A percentile compares a stretch with the other conserved stretches of the same genome.
phyloP scores from a whole-genome alignment of 1,139 yeast species.

The Yamadazyma blattariae region DNA sequence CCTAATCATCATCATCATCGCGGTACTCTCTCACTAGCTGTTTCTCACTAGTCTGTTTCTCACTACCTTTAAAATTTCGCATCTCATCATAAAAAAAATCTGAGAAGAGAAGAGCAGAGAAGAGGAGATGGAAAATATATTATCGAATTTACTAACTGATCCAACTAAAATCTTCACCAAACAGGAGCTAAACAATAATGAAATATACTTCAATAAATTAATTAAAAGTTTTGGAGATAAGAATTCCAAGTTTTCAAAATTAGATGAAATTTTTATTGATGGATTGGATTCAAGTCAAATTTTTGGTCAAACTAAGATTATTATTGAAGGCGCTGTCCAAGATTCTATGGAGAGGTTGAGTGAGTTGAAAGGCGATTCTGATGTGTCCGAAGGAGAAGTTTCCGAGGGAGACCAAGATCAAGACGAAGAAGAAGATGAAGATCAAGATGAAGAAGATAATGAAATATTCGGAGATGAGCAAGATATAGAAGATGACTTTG shows the following conservation, averaged over 20 bases:
- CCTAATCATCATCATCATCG: slow-evolving; percentile 6
- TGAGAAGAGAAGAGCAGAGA: no score
- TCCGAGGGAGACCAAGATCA: slow-evolving; percentile 15
- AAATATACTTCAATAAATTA: slow-evolving; percentile 26
- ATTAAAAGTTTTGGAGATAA: slow-evolving; percentile 66
- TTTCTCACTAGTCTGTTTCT: neutral
- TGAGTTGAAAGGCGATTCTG: slow-evolving; percentile 19
- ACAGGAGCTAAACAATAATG: slow-evolving; percentile 5
- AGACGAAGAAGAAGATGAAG: slow-evolving; percentile 17
- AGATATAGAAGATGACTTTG: slow-evolving; percentile 15
- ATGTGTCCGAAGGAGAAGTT: slow-evolving; percentile 14
- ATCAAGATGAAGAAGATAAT: slow-evolving; percentile 15
- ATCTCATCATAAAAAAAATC: slow-evolving; percentile 14
- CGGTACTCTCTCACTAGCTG: neutral
- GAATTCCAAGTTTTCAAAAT: slow-evolving; percentile 57
- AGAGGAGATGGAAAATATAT: no score
- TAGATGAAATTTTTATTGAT: slow-evolving; percentile 80
- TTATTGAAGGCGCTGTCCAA: slow-evolving; percentile 41
- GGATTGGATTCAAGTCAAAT: slow-evolving; percentile 91
- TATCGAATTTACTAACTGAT: slow-evolving; percentile 15
- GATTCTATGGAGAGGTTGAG: slow-evolving; percentile 35
- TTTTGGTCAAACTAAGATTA: slow-evolving; percentile 89
- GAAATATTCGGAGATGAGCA: slow-evolving; percentile 12
- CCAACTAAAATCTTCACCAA: slow-evolving; percentile 14
- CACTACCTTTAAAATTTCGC: slow-evolving; percentile 7